Base-by-base conservation (phyloP, 768 basidiomycete genomes). In the Podaxis rugospora region DNA sequence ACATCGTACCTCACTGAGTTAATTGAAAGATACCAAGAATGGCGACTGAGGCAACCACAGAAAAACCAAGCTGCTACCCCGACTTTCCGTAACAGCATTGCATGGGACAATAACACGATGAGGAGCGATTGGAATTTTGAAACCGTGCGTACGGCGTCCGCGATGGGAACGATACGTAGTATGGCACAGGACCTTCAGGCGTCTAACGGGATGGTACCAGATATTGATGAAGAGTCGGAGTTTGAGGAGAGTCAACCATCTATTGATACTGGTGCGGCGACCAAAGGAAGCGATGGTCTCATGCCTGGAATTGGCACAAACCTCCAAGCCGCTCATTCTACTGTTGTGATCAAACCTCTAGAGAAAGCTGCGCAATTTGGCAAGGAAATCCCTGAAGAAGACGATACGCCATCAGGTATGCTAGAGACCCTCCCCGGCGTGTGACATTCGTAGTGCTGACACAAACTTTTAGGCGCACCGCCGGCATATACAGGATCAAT, bases 61-160 rank as follows among this genome's bases (percentile, higher is more conserved):
- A 84, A 85, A 68, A 79, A 81, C 25, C 83, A 83, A 67, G 74
- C 76, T 62, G 81, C 81, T 68, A 83, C 85, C 64, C 77, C 86
- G 10, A 81, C 88, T 4, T 71, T 86, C 54, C 78, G 81, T 62
- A 84, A 81, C 63, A 85, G 78, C 55, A 71, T 78, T 51, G 78
- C 81, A 50, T 92, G 90, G 91, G 90, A 92, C 65, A 85, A 83
- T 62, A 85, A 82, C 49, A 93, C 94, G 1, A 81, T 96, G 74
- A 84, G 85, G 69, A 95, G 91, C 68, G 94, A 94, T 64, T 98
- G 96, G 97, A 93, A 91, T 71, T 98, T 98, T 70, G 95, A 95
- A 67, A 95, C 93, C 1, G 77, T 94, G 66, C 87, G 80, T 62
- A 81, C 89, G 4, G 77, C 83, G 7, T 80, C 86, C 28, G 85